Base-by-base conservation (phyloP, 768 basidiomycete species). In the Pholiota molesta region DNA sequence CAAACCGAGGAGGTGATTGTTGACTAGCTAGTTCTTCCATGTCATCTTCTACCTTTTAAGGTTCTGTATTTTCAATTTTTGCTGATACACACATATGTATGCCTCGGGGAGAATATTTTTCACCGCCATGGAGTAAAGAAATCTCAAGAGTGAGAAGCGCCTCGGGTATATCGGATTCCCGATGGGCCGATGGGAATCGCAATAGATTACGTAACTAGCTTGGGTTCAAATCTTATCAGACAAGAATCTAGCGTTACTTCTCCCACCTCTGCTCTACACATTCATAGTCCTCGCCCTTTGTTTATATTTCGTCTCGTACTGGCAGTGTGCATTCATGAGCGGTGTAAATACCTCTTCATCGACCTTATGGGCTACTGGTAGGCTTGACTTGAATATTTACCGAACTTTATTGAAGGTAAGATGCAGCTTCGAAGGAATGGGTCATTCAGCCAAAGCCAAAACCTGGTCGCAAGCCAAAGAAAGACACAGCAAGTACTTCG, bases 391-490 rank as follows among this genome's bases (percentile, higher is more conserved):
- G 26, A 35, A 19, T 28, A 17, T 37, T 23, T 16, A 13, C 28
- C 21, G 40, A 8, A 40, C 19, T 45, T 14, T 54, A 21, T 28
- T 6, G 6, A n/a, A 54, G 29, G 45, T 35, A 23, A 23, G 14
- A 17, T 55, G 47, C 71, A 92, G 92, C 92, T 29, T 92, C 91
- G n/a, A 93, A 88, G 73, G 91, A 94, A 73, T 95, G 93, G 93
- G 83, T 92, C 63, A 91, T 95, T 66, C 88, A 89, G 23, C 89
- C 93, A 8, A 92, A 90, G 69, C 90, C 92, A 9, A 94, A 92
- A 72, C 93, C 93, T 37, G 93, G 93, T 17, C 81, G 93, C 51
- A 94, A 94, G 77, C 92, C 92, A 17, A 94, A 94, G 83, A 91
- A 86, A 67, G 91, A 91, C 63, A 28, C 73, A 19, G 66, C 70